phyloP scores from a whole-genome alignment of 2,329 filamentous ascomycete genomes.

The Lecanicillium sp. region DNA sequence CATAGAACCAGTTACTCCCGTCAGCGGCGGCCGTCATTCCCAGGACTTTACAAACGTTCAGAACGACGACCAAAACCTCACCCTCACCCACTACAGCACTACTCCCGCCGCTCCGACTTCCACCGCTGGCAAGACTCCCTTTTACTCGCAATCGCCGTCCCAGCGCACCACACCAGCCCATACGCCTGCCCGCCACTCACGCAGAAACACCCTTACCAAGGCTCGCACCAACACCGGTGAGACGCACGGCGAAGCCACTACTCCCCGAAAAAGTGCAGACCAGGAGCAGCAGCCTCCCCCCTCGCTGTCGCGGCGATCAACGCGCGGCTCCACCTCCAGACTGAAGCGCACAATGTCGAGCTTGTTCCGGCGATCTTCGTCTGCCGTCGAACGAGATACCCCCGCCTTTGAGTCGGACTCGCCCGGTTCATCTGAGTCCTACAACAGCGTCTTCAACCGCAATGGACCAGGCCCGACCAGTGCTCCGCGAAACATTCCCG shows the following conservation, averaged over 20 bases:
- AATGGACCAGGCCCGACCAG: conserved; percentile 25
- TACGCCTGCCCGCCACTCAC: conserved; percentile 8
- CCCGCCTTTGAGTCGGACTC: conserved; percentile 13
- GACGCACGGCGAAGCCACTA: background rate
- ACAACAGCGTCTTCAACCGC: conserved; percentile 17
- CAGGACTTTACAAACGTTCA: conserved; percentile 43
- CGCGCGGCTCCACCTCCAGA: conserved; percentile 33
- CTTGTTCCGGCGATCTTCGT: conserved; percentile 38
- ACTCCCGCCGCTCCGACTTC: conserved; percentile 6
- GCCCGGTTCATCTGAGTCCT: conserved; percentile 1
- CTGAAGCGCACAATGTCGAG: conserved; percentile 43
- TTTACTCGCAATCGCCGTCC: conserved; percentile 1
- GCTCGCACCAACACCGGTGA: conserved; percentile 7
- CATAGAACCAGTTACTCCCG: conserved; percentile 55
- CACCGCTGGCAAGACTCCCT: conserved; percentile 3
- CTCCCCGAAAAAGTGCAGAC: background rate
- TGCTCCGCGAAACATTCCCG: conserved; percentile 18
- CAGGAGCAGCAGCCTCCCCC: conserved; percentile 11
- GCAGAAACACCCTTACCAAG: conserved; percentile 2
- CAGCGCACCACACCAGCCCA: conserved; percentile 9
- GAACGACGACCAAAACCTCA: conserved; percentile 25
- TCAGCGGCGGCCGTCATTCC: conserved; percentile 47
- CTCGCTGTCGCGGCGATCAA: conserved; percentile 30
- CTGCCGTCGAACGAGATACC: conserved; percentile 19
- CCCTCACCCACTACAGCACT: conserved; percentile 6